Evolutionary conservation across 1,284 basidiomycete species (phyloP).

Genomic region (Ceratorhiza oryzae-sativae): DNA sequence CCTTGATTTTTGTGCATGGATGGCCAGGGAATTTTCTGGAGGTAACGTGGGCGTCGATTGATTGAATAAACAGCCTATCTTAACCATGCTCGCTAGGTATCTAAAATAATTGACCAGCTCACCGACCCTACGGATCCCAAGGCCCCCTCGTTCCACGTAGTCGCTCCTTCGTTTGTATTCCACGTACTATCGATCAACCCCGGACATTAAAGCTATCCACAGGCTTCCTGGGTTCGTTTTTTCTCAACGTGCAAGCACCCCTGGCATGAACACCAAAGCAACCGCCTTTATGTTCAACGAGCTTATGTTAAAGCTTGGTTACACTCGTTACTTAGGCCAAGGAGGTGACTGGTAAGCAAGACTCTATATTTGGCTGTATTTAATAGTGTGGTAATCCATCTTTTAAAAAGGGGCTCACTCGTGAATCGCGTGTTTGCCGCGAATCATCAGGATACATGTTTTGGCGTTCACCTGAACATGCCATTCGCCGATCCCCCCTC

Average conservation of each 20-base stretch:
- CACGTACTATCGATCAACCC: neutral
- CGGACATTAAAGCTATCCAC: neutral
- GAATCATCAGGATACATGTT: constrained; percentile 41
- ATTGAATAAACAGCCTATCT: neutral
- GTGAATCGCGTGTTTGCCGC: constrained; percentile 42
- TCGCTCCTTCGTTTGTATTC: constrained; percentile 42
- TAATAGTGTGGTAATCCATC: neutral
- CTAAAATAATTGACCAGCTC: constrained; percentile 43
- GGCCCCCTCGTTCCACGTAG: constrained; percentile 43
- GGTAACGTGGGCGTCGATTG: constrained; percentile 7
- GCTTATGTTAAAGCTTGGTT: constrained; percentile 43
- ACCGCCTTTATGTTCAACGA: constrained; percentile 43
- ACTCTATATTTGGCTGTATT: too few relatives aligned
- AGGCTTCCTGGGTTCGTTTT: constrained; percentile 44
- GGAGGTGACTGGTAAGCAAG: constrained; percentile 43
- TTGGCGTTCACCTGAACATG: constrained; percentile 42
- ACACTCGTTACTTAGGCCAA: constrained; percentile 43
- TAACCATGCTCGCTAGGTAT: constrained; percentile 24
- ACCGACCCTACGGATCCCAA: constrained; percentile 42
- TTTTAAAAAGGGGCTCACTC: constrained; percentile 40
- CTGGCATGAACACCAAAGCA: constrained; percentile 40
- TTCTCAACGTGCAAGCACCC: constrained; percentile 40
- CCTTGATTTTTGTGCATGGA: constrained; percentile 41
- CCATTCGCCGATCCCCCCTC: constrained; percentile 20
- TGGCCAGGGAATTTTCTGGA: constrained; percentile 43